Conservation (phyloP, 1,284 basidiomycete species). For the Trichosporon inkin region DNA sequence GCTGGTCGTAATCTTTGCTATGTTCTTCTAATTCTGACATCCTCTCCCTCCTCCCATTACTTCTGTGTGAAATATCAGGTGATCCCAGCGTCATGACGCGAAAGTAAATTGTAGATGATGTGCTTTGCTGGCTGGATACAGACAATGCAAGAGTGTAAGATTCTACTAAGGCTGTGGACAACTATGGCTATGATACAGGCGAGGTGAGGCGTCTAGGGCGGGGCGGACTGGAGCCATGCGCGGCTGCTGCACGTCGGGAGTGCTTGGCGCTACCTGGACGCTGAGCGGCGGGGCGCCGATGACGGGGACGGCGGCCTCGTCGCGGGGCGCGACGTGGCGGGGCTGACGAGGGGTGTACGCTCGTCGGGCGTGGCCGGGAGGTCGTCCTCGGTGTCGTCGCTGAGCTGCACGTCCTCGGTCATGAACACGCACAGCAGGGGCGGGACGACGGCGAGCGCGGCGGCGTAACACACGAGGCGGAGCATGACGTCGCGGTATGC, state of each 20-base stretch:
- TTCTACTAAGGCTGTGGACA: too few relatives aligned
- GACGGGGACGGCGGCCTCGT: neutral
- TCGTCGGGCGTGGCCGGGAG: neutral
- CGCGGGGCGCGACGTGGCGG: neutral
- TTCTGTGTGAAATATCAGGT: too few relatives aligned
- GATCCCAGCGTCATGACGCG: neutral
- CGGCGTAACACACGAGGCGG: neutral
- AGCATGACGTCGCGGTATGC: constrained; percentile 48
- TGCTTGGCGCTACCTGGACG: too few relatives aligned
- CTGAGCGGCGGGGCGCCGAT: too few relatives aligned
- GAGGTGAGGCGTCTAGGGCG: too few relatives aligned
- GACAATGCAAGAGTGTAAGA: neutral
- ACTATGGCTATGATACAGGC: too few relatives aligned
- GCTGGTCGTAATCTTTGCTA: too few relatives aligned
- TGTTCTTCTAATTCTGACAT: too few relatives aligned
- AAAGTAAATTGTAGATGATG: neutral
- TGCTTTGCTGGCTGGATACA: neutral
- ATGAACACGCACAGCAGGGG: neutral
- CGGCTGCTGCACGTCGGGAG: too few relatives aligned
- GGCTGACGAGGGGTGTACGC: neutral
- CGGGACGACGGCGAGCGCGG: neutral
- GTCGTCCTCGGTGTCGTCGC: neutral
- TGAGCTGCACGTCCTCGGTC: neutral
- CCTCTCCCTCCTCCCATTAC: too few relatives aligned
- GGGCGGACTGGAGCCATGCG: too few relatives aligned